Percentiles rank a stretch among this genome's conserved stretches.
Conservation (phyloP, 495 filamentous ascomycete genomes). For the Lasiosphaeria miniovina region DNA sequence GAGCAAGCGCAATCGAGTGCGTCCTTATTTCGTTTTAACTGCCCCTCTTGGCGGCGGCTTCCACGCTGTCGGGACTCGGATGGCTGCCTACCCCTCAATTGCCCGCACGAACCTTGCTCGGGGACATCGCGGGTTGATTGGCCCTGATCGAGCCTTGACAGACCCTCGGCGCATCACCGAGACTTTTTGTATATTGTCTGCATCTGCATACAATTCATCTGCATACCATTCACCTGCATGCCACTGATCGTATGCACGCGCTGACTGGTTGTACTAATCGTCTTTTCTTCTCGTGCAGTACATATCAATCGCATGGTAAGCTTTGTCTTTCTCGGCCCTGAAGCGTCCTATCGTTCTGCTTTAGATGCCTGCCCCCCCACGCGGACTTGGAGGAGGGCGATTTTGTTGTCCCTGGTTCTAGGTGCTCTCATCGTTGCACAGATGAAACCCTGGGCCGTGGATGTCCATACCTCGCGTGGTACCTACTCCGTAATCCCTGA, state of each 20-base stretch:
- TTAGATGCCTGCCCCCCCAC: neutral
- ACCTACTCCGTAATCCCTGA: neutral
- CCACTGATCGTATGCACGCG: neutral
- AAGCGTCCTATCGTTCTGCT: neutral
- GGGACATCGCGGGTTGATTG: too few species aligned
- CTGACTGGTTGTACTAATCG: neutral
- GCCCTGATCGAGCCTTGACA: too few species aligned
- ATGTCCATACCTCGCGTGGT: neutral
- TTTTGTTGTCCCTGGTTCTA: too few species aligned
- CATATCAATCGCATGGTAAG: slow-evolving; percentile 89
- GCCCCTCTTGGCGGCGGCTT: neutral
- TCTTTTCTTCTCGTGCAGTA: slow-evolving; percentile 50
- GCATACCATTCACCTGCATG: neutral
- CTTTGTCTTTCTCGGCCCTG: slow-evolving; percentile 1
- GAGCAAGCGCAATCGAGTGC: slow-evolving; percentile 59
- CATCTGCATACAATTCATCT: neutral
- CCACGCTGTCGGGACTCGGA: neutral
- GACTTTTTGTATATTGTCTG: too few species aligned
- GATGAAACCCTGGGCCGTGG: too few species aligned
- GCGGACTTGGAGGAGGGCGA: too few species aligned
- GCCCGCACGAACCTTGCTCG: too few species aligned
- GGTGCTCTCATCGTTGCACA: too few species aligned
- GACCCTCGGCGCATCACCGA: too few species aligned
- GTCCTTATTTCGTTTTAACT: slow-evolving; percentile 4
- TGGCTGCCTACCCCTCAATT: too few species aligned